Evolutionary conservation across 768 basidiomycete genomes (phyloP).

Genomic region (Mycena metata): DNA sequence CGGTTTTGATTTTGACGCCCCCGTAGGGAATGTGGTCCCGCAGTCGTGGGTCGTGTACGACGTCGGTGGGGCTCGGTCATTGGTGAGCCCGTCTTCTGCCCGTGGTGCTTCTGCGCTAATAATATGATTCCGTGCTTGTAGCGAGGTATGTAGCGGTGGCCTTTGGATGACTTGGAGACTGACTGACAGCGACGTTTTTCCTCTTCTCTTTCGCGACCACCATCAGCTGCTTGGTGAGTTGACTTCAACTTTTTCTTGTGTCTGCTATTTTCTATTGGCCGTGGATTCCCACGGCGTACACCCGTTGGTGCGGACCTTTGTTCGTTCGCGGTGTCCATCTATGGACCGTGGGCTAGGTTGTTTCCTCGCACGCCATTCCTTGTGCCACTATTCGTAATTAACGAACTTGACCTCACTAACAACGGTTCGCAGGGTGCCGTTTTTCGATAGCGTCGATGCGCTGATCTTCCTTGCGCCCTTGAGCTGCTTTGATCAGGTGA

Average conservation of each 20-base stretch:
- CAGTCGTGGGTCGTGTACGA: conserved; percentile 56
- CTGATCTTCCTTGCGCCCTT: conserved; percentile 67
- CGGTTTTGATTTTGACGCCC: not conserved
- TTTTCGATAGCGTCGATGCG: conserved; percentile 53
- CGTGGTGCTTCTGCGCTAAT: not conserved
- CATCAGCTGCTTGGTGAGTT: conserved; percentile 49
- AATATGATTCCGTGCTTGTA: conserved; percentile 25
- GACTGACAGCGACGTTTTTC: conserved; percentile 5
- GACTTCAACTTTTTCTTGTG: not conserved
- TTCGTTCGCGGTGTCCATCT: too few species aligned
- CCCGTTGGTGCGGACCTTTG: not conserved
- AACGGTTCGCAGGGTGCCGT: conserved; percentile 46
- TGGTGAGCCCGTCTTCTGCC: conserved; percentile 22
- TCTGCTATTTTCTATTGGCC: not conserved
- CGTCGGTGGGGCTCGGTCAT: conserved; percentile 64
- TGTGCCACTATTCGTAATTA: too few species aligned
- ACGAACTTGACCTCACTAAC: not conserved
- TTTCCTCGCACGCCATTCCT: too few species aligned
- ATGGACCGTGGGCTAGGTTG: too few species aligned
- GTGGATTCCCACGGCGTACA: not conserved
- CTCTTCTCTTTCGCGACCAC: not conserved
- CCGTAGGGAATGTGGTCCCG: conserved; percentile 41
- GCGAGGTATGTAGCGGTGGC: conserved; percentile 47
- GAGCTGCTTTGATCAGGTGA: conserved; percentile 63
- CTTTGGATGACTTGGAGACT: not conserved